Evolutionary conservation across 1,284 basidiomycete genomes (phyloP), one percentile per base, ranked within the genome.

Genomic region (Waitea zeae): DNA sequence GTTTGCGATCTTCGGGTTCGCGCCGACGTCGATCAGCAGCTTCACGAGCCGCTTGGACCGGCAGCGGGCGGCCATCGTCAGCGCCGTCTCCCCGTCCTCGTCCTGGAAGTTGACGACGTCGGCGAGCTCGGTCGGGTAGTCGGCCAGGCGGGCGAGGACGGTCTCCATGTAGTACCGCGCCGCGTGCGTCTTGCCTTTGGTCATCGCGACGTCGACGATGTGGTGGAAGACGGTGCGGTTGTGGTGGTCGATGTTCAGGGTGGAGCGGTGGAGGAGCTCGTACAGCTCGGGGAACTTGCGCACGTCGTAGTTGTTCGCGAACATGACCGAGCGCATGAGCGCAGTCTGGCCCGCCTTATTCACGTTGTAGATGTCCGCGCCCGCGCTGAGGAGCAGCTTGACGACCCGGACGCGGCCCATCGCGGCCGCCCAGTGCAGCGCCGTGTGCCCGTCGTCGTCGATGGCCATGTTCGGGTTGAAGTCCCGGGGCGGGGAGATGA

Each of bases 31-130:
- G 38, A 99, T 80, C 35, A 99, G 69, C 13, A 96, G 67, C 51
- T 93, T 93, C 44, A 98, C 92, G 12, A 99, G 69, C n/a, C 92
- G 77, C 58, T 97, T 95, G 53, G 86, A 92, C 38, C 95, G 65
- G 47, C 93, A 96, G 24, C 95, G 70, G 4, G 95, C 95, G 17
- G 95, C 93, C 65, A 99, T 77, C 1, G 95, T 98, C 39, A 99
- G 59, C 7, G 95, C 89, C 11, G 95, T 97, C 59, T 99, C 95
- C 20, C 93, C 93, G 46, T 99, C 95, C 51, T 97, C 90, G 52
- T 98, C 95, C 53, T 95, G 95, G 56, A 98, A 98, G 52, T 99
- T 99, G 57, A 99, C 88, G 34, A 99, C 90, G 51, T 99, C 95
- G 24, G 90, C 88, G 12, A 99, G 62, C 55, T 99, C 95, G 46